Evolutionary conservation across 2,329 filamentous ascomycete genomes (phyloP), one percentile per base, ranked within the genome.

Genomic region (Aspergillus pseudoterreus): DNA sequence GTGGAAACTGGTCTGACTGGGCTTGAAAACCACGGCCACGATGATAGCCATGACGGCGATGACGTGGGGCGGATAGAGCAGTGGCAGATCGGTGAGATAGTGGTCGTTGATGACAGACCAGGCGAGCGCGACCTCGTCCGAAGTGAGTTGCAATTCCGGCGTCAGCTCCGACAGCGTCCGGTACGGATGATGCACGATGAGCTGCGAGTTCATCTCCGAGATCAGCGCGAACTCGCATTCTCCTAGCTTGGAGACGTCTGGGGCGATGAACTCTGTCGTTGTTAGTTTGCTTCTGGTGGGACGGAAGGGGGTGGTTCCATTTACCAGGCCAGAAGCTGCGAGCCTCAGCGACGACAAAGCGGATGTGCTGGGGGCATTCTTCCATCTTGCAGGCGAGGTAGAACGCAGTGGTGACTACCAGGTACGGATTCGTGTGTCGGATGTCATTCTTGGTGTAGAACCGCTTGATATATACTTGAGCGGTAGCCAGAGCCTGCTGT

Each of bases 311-410:
- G 47, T 39, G 44, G 43, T 30, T 17, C 24, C 39, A 59, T 71
- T 45, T 75, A 83, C 83, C 82, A 63, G 89, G 86, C 90, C 90
- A 96, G 53, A 95, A 80, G 52, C 87, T 83, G 32, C 90, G 85
- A 3, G 92, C 90, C 70, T 99, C 94, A 43, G 84, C 86, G 10
- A 94, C 86, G 52, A 99, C 86, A 57, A 95, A 82, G 27, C 94
- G 84, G 63, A 99, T 97, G 70, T 99, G 94, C 70, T 97, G 92
- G 2, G 94, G 94, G 46, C 86, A 92, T 71, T 99, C 94, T 71
- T 99, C 94, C 84, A 95, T 96, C 74, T 99, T 99, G 76, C 91
- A 96, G 17, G 94, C 92, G 33, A 99, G 78, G 70, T 99, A 99
- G 54, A 97, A 81, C 4, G 92, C 89, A 1, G 94, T 97, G n/a